Evolutionary conservation across 2,329 filamentous ascomycete genomes (phyloP), one percentile per base, ranked within the genome.

Genomic region (Lachnellula suecica): DNA sequence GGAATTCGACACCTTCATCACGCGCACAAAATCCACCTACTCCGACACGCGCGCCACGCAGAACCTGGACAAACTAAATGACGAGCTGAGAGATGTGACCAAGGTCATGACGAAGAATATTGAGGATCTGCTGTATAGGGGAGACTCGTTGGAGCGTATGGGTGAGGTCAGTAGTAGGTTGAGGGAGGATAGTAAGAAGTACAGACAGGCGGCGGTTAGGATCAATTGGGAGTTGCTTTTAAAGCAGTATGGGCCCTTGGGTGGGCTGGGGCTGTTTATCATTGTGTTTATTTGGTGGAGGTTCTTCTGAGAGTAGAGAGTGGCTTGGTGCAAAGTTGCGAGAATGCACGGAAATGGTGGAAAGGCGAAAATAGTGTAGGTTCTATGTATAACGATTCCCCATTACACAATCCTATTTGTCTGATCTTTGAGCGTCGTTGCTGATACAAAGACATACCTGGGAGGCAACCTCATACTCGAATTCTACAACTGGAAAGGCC

Each of bases 71-170:
- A 91, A 93, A 74, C 79, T 99, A 60, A 97, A 99, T 68, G 91
- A 97, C 68, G 95, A 99, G 79, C 82, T 99, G 60, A 88, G 92
- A 70, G 94, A 97, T 72, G 95, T 99, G 50, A 97, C 94, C 1
- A 92, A 97, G 75, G 92, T 99, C 68, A 99, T 99, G 95, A 97
- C 92, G 51, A 97, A 97, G 83, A 99, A 99, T 72, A 97, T 99
- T 63, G 94, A 99, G 78, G 94, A 99, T 71, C 75, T 99, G 67
- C 77, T 99, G 48, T 99, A 99, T 70, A 80, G 95, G 57, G 94
- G 94, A 24, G 94, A 99, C 70, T 94, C 87, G 65, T 74, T 99
- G 62, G 94, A 99, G 74, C 83, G 91, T 66, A 99, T 99, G 94
- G 93, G 94, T 56, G 93, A 97, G 75, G 88, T 97, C 68, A 95